Percentiles rank a stretch among this genome's conserved stretches.
These are phyloP conservation scores for Penicillium sp. DNA, from an alignment of 2,329 filamentous ascomycete genomes.

Conservation along the genomic window DNA sequence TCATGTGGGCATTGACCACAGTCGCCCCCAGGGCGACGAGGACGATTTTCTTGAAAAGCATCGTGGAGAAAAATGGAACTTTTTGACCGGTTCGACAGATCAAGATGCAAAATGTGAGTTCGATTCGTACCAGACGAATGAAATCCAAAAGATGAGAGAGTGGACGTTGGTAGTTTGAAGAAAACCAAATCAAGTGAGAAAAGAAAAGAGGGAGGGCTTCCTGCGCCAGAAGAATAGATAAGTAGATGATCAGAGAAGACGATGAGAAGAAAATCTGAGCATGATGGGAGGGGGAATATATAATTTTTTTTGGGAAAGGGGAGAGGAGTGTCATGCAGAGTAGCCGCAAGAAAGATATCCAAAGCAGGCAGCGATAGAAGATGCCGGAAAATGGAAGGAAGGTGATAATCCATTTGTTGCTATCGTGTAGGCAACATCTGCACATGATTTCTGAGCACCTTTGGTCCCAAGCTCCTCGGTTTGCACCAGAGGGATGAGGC, in stretches of 20 bases:
- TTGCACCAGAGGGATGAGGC: too few relatives aligned
- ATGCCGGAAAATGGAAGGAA: background rate
- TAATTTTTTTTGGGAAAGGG: background rate
- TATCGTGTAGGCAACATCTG: background rate
- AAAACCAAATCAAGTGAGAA: background rate
- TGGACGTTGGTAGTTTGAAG: conserved; percentile 15
- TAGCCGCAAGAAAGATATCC: background rate
- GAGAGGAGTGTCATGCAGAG: background rate
- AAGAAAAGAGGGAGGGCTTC: conserved; percentile 11
- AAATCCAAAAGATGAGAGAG: conserved; percentile 19
- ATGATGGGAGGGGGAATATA: background rate
- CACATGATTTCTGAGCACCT: background rate
- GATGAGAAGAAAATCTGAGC: background rate
- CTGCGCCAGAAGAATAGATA: conserved; percentile 14
- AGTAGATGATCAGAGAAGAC: conserved; percentile 4
- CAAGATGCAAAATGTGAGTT: conserved; percentile 16
- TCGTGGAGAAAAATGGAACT: conserved; percentile 13
- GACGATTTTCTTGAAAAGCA: conserved; percentile 28
- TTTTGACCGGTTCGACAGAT: conserved; percentile 16
- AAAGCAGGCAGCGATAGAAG: background rate
- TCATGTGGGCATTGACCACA: conserved; percentile 66
- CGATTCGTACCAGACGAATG: conserved; percentile 34
- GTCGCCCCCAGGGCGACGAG: conserved; percentile 48
- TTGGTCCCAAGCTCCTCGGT: too few relatives aligned
- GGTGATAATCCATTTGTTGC: background rate